Percentiles rank a stretch among this genome's conserved stretches.
These are phyloP conservation scores for Sonneratia caseolaris DNA, from an alignment of 345 rosid species.

Conservation along the genomic window DNA sequence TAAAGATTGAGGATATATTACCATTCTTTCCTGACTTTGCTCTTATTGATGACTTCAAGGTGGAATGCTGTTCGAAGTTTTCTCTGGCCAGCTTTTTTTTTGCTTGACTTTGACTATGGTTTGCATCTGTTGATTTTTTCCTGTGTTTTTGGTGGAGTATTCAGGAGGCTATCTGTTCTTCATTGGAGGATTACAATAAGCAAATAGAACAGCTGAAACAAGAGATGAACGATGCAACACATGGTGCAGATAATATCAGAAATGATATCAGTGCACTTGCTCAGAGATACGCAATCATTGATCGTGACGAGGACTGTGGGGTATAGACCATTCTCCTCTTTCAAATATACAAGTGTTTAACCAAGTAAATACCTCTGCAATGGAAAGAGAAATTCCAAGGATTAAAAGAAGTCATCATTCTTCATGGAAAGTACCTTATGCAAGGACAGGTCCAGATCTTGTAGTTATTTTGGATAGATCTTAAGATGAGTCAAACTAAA, in stretches of 20 bases:
- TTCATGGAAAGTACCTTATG: not conserved
- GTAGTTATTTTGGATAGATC: not conserved
- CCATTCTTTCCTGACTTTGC: conserved; percentile 99
- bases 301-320: conserved; percentile 93
- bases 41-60: conserved; percentile 98
- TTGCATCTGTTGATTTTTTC: not conserved
- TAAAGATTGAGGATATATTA: conserved; percentile 94
- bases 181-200: conserved; percentile 93
- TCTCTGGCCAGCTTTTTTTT: not conserved
- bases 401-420: not conserved
- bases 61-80: conserved; percentile 7
- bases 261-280: conserved; percentile 93
- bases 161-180: conserved; percentile 96
- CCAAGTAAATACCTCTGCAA: not conserved
- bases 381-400: not conserved
- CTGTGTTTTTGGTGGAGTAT: not conserved
- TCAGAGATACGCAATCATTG: conserved; percentile 91
- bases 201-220: conserved; percentile 86
- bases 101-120: not conserved
- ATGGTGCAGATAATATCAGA: conserved; percentile 98
- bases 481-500: not conserved
- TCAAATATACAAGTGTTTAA: not conserved
- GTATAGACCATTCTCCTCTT: conserved; percentile 36
- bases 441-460: not conserved
- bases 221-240: conserved; percentile 99